These are phyloP conservation scores for Botrytis cinerea DNA, from an alignment of 2,329 filamentous ascomycete genomes.

Conservation along the genomic window DNA sequence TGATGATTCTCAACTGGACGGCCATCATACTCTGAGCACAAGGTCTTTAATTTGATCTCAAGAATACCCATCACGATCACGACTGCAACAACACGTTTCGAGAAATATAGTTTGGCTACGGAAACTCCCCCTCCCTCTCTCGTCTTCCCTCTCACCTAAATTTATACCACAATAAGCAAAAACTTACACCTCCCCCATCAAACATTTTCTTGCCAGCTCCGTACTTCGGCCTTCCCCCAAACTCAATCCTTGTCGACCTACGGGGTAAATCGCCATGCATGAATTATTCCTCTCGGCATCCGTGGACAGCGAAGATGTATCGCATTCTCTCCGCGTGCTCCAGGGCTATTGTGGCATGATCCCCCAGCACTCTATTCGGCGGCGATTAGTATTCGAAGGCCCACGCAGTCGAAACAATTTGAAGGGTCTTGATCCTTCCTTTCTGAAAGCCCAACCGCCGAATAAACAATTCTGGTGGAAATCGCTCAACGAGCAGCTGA, in stretches of 20 bases:
- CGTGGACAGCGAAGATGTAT: conserved; percentile 53
- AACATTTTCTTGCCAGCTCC: conserved; percentile 1
- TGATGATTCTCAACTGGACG: background rate
- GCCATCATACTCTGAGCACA: background rate
- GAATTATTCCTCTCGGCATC: conserved; percentile 60
- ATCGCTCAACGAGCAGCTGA: conserved; percentile 56
- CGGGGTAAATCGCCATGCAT: conserved; percentile 49
- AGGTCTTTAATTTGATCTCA: background rate
- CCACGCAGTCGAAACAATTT: conserved; percentile 45
- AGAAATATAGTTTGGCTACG: background rate
- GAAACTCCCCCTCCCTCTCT: background rate
- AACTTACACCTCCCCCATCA: background rate
- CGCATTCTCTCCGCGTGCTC: conserved; percentile 54
- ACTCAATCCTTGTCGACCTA: conserved; percentile 12
- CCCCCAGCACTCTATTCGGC: conserved; percentile 51
- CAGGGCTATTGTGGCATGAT: conserved; percentile 59
- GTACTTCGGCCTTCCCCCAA: conserved; percentile 16
- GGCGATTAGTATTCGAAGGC: conserved; percentile 55
- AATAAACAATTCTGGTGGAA: conserved; percentile 47
- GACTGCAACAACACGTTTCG: background rate
- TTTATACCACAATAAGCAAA: conserved; percentile 10
- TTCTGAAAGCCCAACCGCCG: conserved; percentile 31
- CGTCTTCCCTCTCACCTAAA: background rate
- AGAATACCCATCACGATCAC: background rate
- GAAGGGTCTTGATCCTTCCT: conserved; percentile 33